These are phyloP conservation scores for Naumovozyma castellii DNA, from an alignment of 805 yeast genomes.

Conservation along the genomic window DNA sequence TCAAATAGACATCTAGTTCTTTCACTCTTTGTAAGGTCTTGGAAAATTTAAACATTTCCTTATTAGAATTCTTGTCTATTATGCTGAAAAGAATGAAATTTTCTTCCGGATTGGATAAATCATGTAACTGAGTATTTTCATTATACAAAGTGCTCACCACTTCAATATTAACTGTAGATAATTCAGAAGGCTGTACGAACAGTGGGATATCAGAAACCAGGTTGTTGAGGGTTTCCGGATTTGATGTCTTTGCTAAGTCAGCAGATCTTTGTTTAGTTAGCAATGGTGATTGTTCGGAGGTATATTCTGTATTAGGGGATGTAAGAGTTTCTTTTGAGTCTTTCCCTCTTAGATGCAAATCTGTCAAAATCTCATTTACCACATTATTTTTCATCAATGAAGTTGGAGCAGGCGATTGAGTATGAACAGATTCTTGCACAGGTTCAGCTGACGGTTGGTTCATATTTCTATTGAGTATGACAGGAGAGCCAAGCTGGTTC, in stretches of 20 bases:
- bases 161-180: constrained; percentile 40
- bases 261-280: too few relatives aligned
- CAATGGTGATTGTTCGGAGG: too few relatives aligned
- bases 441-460: neutral
- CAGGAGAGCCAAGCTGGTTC: constrained; percentile 17
- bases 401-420: neutral
- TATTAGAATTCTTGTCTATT: constrained; percentile 47
- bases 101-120: constrained; percentile 4
- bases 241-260: too few relatives aligned
- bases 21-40: constrained; percentile 54
- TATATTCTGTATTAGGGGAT: too few relatives aligned
- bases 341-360: constrained; percentile 1
- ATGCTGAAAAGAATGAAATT: constrained; percentile 46
- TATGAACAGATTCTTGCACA: neutral
- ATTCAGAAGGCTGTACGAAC: constrained; percentile 51
- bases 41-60: constrained; percentile 66
- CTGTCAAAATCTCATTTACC: neutral
- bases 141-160: constrained; percentile 40
- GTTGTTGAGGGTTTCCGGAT: neutral
- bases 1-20: constrained; percentile 50
- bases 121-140: constrained; percentile 46
- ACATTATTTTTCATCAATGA: neutral
- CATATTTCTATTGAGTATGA: constrained; percentile 11
- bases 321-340: neutral
- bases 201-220: constrained; percentile 34